phyloP scores from a whole-genome alignment of 106 monocot genomes.

The Dendrobium catenatum region DNA sequence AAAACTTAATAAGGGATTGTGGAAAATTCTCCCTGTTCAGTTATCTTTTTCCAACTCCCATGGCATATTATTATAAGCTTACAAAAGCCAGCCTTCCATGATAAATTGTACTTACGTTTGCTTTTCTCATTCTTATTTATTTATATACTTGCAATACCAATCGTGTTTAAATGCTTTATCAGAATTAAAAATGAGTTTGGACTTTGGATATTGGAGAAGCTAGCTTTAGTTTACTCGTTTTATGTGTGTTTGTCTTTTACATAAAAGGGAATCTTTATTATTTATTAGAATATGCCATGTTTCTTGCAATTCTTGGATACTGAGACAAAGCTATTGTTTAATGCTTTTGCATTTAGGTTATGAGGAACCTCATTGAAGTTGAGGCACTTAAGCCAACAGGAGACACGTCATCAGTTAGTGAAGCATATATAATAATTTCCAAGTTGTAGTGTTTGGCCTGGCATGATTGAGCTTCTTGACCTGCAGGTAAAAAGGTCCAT shows the following conservation, averaged over 20 bases:
- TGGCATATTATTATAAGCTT: not conserved
- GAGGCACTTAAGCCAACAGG: slow-evolving; percentile 92
- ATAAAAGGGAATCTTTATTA: not conserved
- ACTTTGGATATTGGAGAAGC: not conserved
- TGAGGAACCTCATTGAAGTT: slow-evolving; percentile 71
- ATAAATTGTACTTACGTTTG: not conserved
- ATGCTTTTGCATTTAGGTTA: slow-evolving; percentile 41
- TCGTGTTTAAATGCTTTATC: not conserved
- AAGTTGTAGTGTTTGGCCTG: not conserved
- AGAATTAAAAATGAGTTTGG: not conserved
- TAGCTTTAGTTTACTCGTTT: not conserved
- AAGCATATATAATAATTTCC: slow-evolving; percentile 1
- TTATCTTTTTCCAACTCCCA: not conserved
- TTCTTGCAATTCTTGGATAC: not conserved
- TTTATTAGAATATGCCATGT: not conserved
- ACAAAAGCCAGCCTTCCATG: not conserved
- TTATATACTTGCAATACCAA: not conserved
- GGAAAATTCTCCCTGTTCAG: too few species aligned
- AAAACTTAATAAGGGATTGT: too few species aligned
- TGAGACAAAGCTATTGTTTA: slow-evolving; percentile 2
- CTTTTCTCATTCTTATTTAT: not conserved
- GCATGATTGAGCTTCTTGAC: slow-evolving; percentile 3
- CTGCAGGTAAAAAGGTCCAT: slow-evolving; percentile 82
- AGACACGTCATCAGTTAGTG: slow-evolving; percentile 80
- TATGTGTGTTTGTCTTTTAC: not conserved